Evolutionary conservation across 2,329 filamentous ascomycete species (phyloP).

Genomic region (Teratosphaeria viscida): DNA sequence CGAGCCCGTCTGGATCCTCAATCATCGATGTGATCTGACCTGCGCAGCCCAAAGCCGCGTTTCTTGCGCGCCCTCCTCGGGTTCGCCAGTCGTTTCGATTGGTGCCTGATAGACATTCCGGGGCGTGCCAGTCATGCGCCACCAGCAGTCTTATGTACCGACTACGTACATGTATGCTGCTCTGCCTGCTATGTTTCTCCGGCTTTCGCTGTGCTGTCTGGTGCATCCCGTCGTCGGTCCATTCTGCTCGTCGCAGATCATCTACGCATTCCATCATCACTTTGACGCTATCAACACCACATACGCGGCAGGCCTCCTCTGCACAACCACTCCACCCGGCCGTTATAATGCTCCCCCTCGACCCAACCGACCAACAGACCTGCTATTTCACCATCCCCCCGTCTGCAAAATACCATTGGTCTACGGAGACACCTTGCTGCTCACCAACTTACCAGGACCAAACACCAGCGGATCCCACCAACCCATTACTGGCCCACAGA

Average conservation of each 20-base stretch:
- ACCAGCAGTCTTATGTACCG: neutral
- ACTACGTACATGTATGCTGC: neutral
- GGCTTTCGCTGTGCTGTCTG: neutral
- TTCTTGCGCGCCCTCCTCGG: neutral
- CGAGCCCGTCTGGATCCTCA: neutral
- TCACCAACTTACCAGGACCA: neutral
- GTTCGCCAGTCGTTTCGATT: neutral
- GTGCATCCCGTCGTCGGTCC: neutral
- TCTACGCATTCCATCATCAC: neutral
- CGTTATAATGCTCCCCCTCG: constrained; percentile 1
- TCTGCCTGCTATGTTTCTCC: neutral
- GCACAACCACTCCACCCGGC: neutral
- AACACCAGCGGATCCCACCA: neutral
- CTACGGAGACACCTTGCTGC: constrained; percentile 2
- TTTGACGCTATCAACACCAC: neutral
- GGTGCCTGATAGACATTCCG: neutral
- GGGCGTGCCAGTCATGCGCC: neutral
- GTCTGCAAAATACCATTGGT: neutral
- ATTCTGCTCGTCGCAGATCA: neutral
- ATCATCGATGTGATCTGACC: neutral
- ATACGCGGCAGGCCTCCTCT: neutral
- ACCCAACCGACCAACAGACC: neutral
- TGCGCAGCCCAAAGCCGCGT: neutral
- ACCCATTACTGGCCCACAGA: constrained; percentile 1
- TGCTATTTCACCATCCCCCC: constrained; percentile 3